Conservation (phyloP, 23 red algal species). For the Gracilaria vermiculophylla region DNA sequence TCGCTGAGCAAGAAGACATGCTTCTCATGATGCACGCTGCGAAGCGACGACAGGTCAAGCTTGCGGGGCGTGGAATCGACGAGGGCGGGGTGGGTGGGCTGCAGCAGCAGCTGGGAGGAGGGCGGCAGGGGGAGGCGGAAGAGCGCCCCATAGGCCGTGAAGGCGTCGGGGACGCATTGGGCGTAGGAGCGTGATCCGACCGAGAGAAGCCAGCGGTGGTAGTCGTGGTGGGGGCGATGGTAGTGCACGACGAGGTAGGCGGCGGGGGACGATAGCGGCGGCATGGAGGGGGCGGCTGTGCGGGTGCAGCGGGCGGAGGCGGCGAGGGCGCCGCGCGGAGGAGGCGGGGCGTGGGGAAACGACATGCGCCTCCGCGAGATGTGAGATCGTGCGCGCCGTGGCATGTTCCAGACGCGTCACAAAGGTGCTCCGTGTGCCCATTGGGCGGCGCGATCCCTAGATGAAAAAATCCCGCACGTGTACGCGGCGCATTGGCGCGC, state of each 20-base stretch:
- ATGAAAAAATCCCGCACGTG: neutral
- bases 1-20: neutral
- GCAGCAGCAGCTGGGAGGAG: neutral
- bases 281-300: too few relatives aligned
- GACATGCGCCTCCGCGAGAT: too few relatives aligned
- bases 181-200: neutral
- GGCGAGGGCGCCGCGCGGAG: too few relatives aligned
- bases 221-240: slow-evolving; percentile 11
- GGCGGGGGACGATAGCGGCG: neutral
- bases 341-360: too few relatives aligned
- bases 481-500: neutral
- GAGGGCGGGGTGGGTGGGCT: neutral
- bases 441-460: neutral
- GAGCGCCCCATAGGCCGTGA: slow-evolving; percentile 29
- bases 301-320: too few relatives aligned
- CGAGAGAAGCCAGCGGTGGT: slow-evolving; percentile 29
- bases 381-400: too few relatives aligned
- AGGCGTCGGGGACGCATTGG: neutral
- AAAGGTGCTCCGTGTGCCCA: neutral
- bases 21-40: neutral
- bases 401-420: neutral
- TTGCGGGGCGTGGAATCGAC: slow-evolving; percentile 3
- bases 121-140: slow-evolving; percentile 15
- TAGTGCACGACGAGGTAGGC: slow-evolving; percentile 37
- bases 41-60: neutral